phyloP scores from a whole-genome alignment of 2,329 filamentous ascomycete genomes.

The Emydomyces testavorans region DNA sequence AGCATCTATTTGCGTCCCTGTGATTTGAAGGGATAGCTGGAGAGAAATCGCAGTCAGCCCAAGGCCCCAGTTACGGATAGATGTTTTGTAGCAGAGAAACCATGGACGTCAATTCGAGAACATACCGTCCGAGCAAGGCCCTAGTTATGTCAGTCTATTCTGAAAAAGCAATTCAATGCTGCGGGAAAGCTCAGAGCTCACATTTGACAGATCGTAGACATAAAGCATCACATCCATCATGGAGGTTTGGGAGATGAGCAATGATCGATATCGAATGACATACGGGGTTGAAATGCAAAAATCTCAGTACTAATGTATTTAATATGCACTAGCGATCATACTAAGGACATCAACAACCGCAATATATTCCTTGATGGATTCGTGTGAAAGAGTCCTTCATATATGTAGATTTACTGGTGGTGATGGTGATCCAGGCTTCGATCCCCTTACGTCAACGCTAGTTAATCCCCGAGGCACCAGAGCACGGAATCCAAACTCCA shows the following conservation, averaged over 20 bases:
- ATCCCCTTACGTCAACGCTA: neutral
- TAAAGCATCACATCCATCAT: conserved; percentile 65
- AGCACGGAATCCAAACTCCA: neutral
- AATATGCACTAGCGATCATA: too few species aligned
- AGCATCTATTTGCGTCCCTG: conserved; percentile 68
- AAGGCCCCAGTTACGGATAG: too few species aligned
- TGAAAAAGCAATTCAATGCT: conserved; percentile 1
- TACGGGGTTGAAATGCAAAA: too few species aligned
- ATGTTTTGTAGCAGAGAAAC: too few species aligned
- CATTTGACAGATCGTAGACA: conserved; percentile 63
- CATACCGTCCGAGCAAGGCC: conserved; percentile 44
- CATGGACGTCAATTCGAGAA: neutral
- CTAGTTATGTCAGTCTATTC: conserved; percentile 23
- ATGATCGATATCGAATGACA: too few species aligned
- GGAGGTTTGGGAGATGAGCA: too few species aligned
- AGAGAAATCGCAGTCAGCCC: neutral
- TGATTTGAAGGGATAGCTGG: conserved; percentile 47
- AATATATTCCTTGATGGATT: too few species aligned
- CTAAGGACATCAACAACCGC: too few species aligned
- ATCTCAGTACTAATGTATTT: too few species aligned
- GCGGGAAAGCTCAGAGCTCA: conserved; percentile 18
- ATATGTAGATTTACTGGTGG: neutral
- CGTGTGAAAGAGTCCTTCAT: too few species aligned
- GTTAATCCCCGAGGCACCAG: neutral
- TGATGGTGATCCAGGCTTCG: neutral